These are phyloP conservation scores for Boletus subcaerulescens DNA, from an alignment of 768 basidiomycete species.

Conservation along the genomic window DNA sequence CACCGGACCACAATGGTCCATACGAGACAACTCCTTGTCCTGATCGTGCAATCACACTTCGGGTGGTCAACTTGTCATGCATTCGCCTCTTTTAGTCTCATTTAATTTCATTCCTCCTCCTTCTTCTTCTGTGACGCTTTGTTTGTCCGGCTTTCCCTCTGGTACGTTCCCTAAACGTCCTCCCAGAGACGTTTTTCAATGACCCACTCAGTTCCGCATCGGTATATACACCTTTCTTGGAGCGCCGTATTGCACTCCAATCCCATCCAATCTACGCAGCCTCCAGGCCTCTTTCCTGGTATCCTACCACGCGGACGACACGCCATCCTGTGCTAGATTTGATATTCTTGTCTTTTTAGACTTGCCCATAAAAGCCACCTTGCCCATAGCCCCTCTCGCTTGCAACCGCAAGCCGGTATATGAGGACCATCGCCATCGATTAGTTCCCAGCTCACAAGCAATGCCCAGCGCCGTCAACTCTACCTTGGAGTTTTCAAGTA, in stretches of 20 bases:
- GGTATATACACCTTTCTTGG: conserved; percentile 26
- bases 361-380: conserved; percentile 26
- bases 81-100: conserved; percentile 27
- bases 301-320: conserved; percentile 29
- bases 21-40: conserved; percentile 21
- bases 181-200: conserved; percentile 18
- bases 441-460: conserved; percentile 5
- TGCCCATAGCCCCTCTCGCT: conserved; percentile 34
- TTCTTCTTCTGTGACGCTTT: conserved; percentile 32
- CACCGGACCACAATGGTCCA: conserved; percentile 11
- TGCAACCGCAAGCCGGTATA: conserved; percentile 24
- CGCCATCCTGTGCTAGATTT: conserved; percentile 34
- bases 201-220: conserved; percentile 31
- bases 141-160: conserved; percentile 26
- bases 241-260: conserved; percentile 16
- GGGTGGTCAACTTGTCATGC: conserved; percentile 22
- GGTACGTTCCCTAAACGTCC: conserved; percentile 28
- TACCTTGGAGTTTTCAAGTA: conserved; percentile 27
- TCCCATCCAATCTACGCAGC: conserved; percentile 19
- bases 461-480: conserved; percentile 20
- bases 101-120: conserved; percentile 27
- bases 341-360: conserved; percentile 23
- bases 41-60: conserved; percentile 26
- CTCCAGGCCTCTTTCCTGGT: conserved; percentile 8
- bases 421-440: conserved; percentile 14